Conservation (phyloP, 2,329 filamentous ascomycete genomes). For the Fusarium sp. region DNA sequence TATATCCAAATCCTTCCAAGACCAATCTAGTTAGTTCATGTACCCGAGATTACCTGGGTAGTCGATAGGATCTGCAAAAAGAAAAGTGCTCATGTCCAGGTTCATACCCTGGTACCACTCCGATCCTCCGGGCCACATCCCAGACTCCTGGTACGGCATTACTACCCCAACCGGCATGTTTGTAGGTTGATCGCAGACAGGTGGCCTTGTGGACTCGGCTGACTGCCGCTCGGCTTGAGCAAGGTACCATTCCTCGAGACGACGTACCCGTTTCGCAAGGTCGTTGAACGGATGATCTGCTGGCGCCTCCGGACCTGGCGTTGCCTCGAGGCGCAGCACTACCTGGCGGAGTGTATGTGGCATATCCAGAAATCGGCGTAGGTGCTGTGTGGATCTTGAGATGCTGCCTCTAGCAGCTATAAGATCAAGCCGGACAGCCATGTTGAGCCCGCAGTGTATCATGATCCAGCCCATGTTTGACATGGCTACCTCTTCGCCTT, state of each 20-base stretch:
- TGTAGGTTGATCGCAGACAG: background rate
- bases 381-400: conserved; percentile 33
- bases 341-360: conserved; percentile 43
- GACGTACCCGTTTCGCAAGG: conserved; percentile 27
- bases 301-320: conserved; percentile 2
- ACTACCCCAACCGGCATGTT: background rate
- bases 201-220: background rate
- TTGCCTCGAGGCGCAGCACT: conserved; percentile 39
- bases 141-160: background rate
- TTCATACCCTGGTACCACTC: conserved; percentile 16
- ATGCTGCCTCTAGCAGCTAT: conserved; percentile 34
- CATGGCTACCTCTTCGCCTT: conserved; percentile 41
- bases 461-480: conserved; percentile 48
- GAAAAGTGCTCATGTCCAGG: conserved; percentile 23
- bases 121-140: conserved; percentile 1
- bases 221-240: background rate
- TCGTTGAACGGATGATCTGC: conserved; percentile 37
- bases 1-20: background rate
- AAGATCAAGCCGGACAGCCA: conserved; percentile 45
- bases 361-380: conserved; percentile 43
- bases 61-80: conserved; percentile 32
- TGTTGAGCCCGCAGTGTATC: conserved; percentile 44
- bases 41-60: conserved; percentile 10
- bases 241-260: conserved; percentile 36
- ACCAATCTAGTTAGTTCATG: background rate